Percentiles rank a stretch among this genome's conserved stretches.
phyloP scores from a whole-genome alignment of 2,329 filamentous ascomycete genomes.

The Colletotrichum navitas region DNA sequence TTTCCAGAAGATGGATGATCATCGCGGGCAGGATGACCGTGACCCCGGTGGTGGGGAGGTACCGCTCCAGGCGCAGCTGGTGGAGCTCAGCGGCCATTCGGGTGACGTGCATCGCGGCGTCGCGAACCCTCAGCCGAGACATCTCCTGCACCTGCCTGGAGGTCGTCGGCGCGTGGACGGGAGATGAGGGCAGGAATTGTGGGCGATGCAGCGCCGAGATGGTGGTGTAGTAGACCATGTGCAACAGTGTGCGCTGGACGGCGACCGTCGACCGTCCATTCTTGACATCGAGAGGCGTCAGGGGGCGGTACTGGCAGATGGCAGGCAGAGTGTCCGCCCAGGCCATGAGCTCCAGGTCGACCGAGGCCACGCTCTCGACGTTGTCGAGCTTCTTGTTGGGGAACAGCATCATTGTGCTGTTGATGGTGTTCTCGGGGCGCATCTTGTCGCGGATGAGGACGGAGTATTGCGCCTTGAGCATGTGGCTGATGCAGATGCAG shows the following conservation, averaged over 20 bases:
- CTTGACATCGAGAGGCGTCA: constrained; percentile 67
- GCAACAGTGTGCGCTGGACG: constrained; percentile 86
- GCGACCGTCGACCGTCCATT: constrained; percentile 71
- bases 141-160: constrained; percentile 82
- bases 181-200: constrained; percentile 84
- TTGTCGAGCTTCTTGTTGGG: constrained; percentile 91
- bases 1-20: constrained; percentile 92
- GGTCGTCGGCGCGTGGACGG: constrained; percentile 63
- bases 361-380: constrained; percentile 80
- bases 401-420: constrained; percentile 87
- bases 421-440: constrained; percentile 80
- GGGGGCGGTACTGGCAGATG: constrained; percentile 75
- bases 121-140: constrained; percentile 84
- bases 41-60: constrained; percentile 88
- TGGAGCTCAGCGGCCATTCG: constrained; percentile 84
- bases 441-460: constrained; percentile 88
- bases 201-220: constrained; percentile 91
- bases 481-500: constrained; percentile 89
- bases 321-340: constrained; percentile 82
- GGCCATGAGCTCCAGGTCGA: constrained; percentile 81
- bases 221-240: constrained; percentile 95
- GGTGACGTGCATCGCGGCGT: constrained; percentile 88
- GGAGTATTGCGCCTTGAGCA: constrained; percentile 92
- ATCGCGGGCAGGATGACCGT: constrained; percentile 92
- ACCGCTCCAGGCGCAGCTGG: constrained; percentile 78